Base-by-base conservation (phyloP, 2,329 filamentous ascomycete genomes). In the Ramularia collo-cygni region DNA sequence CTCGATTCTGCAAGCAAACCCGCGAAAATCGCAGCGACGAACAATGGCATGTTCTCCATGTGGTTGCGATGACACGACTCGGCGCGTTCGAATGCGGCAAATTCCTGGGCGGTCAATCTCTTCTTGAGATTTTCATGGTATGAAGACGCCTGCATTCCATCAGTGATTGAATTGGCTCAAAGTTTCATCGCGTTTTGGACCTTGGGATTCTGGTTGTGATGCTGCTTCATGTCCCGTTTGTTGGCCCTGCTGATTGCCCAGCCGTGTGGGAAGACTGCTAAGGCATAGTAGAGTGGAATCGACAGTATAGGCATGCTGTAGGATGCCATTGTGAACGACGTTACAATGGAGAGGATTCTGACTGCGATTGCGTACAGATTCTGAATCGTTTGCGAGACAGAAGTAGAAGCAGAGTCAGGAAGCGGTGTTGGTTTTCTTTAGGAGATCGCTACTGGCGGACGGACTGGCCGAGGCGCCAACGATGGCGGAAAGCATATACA, bases 31-130 rank as follows among this genome's bases (percentile, higher is more conserved):
- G 67, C 64, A 1, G 65, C 59, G 8, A 65, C 52, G 44, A 70
- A 71, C 7, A 72, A 45, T 1, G 68, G 64, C 38, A 71, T 55
- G 37, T 65, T 69, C 55, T 73, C 68, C 45, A 70, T 58, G 18
- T 63, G 61, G 48, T 71, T 71, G 18, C 62, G 57, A 45, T 71
- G 66, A 24, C 66, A 70, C 4, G 64, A 60, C 43, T 68, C 62
- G 15, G 63, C 59, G 28, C 69, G 66, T 54, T 72, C 67, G 37
- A 62, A 71, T 6, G 54, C 58, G 9, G 59, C 63, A 44, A 63
- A 69, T 4, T 53, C 55, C 10, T 61, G 56, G 1, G 61, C 47
- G 8, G 61, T 51, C 2, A 69, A 57, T 4, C 55, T 52, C 34
- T 65, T 59, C 42, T 63, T 61, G 36, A 71, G 50, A 4, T 50